Evolutionary conservation across 2,329 filamentous ascomycete species (phyloP), one percentile per base, ranked within the genome.

Genomic region (Fusarium transvaalense): DNA sequence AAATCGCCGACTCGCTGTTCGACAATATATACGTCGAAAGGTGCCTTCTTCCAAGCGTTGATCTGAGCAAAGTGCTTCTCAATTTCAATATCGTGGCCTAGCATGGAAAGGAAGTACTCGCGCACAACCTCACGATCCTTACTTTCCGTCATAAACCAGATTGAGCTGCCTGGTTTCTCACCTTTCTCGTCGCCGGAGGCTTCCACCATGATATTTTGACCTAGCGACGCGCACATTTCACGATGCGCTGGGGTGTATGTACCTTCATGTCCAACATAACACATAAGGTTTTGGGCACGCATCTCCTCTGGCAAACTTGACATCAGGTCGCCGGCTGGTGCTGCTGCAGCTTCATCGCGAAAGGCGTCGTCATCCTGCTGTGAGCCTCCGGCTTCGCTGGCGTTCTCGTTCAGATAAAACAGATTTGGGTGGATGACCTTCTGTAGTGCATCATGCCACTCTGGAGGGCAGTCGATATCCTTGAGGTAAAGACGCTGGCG

Each of bases 101-200:
- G 85, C 78, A 93, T 92, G 2, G 94, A 97, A 48, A 97, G 82
- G 83, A 97, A 99, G 78, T 97, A 98, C 75, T 98, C 95, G 1
- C 94, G 91, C 4, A 98, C 94, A 6, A 95, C 85, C 64, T 94
- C 91, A 3, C 96, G 90, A 75, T 99, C 96, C 74, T 96, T 97
- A 35, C 90, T 94, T 77, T 97, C 94, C 0, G 96, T 98, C 96
- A 99, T 98, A 77, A 98, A 97, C 96, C 96, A 99, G 37, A 99
- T 88, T 0, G 96, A 97, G 56, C 92, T 97, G 3, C 96, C 96
- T 3, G 91, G 88, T 67, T 89, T 92, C 75, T 96, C 92, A 6
- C 91, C 92, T 51, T 91, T 84, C 56, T 90, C 87, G 19, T 87
- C 82, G 4, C 88, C 82, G 1, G 95, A 98, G 3, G 94, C 89